These are phyloP conservation scores for Penicillium digitatum DNA, from an alignment of 2,329 filamentous ascomycete genomes.

Conservation along the genomic window DNA sequence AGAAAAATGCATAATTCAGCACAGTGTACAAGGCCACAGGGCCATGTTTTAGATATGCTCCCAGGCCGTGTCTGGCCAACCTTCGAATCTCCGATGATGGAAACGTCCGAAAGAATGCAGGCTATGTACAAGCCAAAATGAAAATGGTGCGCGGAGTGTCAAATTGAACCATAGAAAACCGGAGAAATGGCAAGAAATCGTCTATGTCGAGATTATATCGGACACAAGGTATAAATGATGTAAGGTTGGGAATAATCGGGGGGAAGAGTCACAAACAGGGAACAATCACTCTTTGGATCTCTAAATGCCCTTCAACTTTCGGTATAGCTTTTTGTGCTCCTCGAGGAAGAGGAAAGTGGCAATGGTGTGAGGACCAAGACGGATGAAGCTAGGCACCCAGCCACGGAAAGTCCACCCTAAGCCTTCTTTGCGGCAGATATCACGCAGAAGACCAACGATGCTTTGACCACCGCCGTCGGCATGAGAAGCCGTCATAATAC, in stretches of 20 bases:
- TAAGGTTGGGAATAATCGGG: neutral
- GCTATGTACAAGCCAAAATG: constrained; percentile 22
- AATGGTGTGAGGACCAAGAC: constrained; percentile 62
- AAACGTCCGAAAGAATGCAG: constrained; percentile 19
- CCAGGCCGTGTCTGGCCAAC: neutral
- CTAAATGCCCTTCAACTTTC: constrained; percentile 38
- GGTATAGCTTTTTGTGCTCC: constrained; percentile 64
- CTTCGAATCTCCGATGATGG: neutral
- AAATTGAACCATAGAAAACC: constrained; percentile 14
- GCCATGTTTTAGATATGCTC: neutral
- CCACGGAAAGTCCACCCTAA: constrained; percentile 63
- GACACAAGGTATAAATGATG: constrained; percentile 7
- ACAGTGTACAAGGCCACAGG: constrained; percentile 8
- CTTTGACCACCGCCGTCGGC: constrained; percentile 41
- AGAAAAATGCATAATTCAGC: constrained; percentile 9
- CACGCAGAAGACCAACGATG: constrained; percentile 49
- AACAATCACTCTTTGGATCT: constrained; percentile 33
- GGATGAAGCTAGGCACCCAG: constrained; percentile 65
- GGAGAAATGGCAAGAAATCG: constrained; percentile 5
- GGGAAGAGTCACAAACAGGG: constrained; percentile 1
- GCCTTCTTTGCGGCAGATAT: constrained; percentile 56
- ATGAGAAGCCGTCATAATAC: constrained; percentile 57
- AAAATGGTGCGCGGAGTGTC: constrained; percentile 9
- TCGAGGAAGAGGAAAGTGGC: constrained; percentile 64
- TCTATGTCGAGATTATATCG: constrained; percentile 15